Percentiles rank a stretch among this genome's conserved stretches.
phyloP scores from a whole-genome alignment of 106 monocot species.

The Phalaenopsis aphrodite region DNA sequence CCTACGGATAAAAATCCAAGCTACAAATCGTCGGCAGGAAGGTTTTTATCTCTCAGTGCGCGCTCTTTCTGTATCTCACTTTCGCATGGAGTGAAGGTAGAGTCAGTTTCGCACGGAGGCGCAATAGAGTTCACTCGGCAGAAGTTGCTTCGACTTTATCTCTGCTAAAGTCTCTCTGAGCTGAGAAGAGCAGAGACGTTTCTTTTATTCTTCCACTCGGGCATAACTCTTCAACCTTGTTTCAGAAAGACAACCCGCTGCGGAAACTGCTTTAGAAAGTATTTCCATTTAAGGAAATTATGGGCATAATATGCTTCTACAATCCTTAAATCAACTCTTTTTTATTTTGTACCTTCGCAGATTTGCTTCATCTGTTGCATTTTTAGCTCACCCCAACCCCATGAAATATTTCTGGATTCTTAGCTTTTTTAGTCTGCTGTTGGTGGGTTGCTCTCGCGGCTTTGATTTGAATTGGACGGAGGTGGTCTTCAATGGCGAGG shows the following conservation, averaged over 20 bases:
- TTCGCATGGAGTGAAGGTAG: neutral
- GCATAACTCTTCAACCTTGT: neutral
- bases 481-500: neutral
- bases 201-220: neutral
- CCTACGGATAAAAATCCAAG: neutral
- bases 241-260: neutral
- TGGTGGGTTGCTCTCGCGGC: conserved; percentile 19
- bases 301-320: neutral
- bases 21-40: neutral
- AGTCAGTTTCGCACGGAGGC: neutral
- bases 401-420: conserved; percentile 13
- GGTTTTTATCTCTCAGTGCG: neutral
- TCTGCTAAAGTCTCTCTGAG: neutral
- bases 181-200: neutral
- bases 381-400: neutral
- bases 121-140: neutral
- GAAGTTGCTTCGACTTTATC: neutral
- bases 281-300: neutral
- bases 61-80: neutral
- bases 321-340: neutral
- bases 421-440: conserved; percentile 17
- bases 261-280: neutral
- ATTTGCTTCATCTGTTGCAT: neutral
- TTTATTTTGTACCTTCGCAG: neutral
- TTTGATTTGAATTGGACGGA: conserved; percentile 6